Evolutionary conservation across 345 rosid species (phyloP).

Genomic region (Viola odorata): DNA sequence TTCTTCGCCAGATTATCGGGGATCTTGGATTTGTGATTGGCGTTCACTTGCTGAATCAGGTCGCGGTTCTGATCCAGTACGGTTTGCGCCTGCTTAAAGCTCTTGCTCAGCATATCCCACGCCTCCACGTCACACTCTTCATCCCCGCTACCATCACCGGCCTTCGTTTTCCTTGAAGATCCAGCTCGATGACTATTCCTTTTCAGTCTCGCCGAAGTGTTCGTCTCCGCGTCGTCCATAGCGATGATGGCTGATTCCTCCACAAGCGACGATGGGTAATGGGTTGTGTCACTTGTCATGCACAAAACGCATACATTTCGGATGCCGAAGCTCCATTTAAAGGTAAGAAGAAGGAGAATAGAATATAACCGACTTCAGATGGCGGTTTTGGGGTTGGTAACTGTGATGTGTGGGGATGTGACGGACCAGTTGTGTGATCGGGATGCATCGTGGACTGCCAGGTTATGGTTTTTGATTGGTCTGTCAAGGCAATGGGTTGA

Average conservation of each 20-base stretch:
- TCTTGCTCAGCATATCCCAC: conserved; percentile 31
- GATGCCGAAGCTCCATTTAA: too few species aligned
- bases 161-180: background rate
- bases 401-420: background rate
- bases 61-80: conserved; percentile 29
- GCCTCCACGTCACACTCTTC: conserved; percentile 32
- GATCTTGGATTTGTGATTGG: conserved; percentile 30
- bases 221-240: too few species aligned
- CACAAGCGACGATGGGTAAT: too few species aligned
- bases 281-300: too few species aligned
- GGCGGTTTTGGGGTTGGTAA: background rate
- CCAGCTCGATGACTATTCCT: too few species aligned
- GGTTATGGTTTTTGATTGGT: background rate
- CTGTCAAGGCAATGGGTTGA: conserved; percentile 1
- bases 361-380: background rate
- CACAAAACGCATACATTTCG: too few species aligned
- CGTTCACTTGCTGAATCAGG: conserved; percentile 33
- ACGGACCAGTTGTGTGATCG: background rate
- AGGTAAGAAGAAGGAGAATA: conserved; percentile 1
- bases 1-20: conserved; percentile 33
- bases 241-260: too few species aligned
- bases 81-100: conserved; percentile 29
- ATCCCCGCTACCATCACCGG: background rate
- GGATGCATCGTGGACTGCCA: background rate
- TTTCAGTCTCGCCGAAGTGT: too few species aligned